phyloP scores from a whole-genome alignment of 2,329 filamentous ascomycete species.

The Colletotrichum salicis region DNA sequence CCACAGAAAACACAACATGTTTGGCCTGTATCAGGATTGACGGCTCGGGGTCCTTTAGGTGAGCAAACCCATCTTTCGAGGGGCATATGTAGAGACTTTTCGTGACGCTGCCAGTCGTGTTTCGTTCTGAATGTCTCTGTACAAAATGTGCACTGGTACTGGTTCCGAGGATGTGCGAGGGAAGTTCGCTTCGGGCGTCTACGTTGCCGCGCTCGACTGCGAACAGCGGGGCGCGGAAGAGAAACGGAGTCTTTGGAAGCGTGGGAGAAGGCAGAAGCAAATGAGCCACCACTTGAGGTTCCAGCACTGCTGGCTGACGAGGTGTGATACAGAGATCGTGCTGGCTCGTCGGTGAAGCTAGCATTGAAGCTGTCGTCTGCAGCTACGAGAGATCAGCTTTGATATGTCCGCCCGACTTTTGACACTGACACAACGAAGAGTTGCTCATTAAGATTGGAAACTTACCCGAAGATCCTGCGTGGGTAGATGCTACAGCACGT shows the following conservation, averaged over 20 bases:
- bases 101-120: conserved; percentile 61
- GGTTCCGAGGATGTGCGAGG: conserved; percentile 14
- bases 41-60: conserved; percentile 40
- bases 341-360: conserved; percentile 13
- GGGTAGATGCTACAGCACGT: conserved; percentile 35
- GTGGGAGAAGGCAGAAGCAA: conserved; percentile 29
- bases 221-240: conserved; percentile 11
- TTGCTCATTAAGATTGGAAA: conserved; percentile 22
- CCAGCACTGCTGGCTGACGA: conserved; percentile 39
- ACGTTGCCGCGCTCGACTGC: conserved; percentile 29
- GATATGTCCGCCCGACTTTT: too few species aligned
- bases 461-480: conserved; percentile 5
- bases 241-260: conserved; percentile 4
- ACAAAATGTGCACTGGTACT: conserved; percentile 57
- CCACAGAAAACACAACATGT: conserved; percentile 52
- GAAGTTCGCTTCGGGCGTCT: conserved; percentile 21
- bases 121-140: conserved; percentile 57
- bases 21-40: conserved; percentile 42
- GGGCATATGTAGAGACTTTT: conserved; percentile 57
- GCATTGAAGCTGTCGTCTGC: conserved; percentile 16
- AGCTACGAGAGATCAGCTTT: not conserved
- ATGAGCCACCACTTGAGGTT: conserved; percentile 34
- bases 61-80: conserved; percentile 58
- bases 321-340: conserved; percentile 20
- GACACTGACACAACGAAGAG: too few species aligned